A percentile compares a stretch with the other conserved stretches of the same genome.
Conservation (phyloP, 257 asterid genomes). For the Knoxia roxburghii region DNA sequence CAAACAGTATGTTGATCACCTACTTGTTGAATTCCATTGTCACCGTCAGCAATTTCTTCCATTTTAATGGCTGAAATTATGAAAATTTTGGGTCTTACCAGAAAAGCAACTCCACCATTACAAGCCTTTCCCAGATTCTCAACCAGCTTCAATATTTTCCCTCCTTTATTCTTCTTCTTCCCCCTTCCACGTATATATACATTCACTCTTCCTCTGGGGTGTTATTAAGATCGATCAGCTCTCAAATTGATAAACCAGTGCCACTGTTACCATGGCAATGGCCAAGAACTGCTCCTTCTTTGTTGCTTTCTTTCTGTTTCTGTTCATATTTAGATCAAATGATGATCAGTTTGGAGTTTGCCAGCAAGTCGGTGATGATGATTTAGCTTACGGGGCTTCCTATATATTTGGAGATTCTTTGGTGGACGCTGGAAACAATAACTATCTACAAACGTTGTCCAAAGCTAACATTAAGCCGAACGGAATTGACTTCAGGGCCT, state of each 20-base stretch:
- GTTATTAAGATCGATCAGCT: background rate
- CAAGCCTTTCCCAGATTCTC: constrained; percentile 38
- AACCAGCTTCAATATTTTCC: background rate
- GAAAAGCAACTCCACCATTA: constrained; percentile 26
- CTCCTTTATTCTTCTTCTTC: background rate
- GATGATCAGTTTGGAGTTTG: constrained; percentile 19
- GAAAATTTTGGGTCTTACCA: constrained; percentile 42
- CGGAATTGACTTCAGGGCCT: constrained; percentile 77
- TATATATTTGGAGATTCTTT: constrained; percentile 80
- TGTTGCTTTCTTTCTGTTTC: constrained; percentile 23
- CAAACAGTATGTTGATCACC: constrained; percentile 44
- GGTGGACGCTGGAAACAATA: constrained; percentile 95
- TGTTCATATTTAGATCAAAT: constrained; percentile 16
- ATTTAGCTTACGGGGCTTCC: constrained; percentile 54
- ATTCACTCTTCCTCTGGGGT: background rate
- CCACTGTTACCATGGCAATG: constrained; percentile 27
- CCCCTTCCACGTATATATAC: constrained; percentile 18
- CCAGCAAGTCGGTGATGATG: constrained; percentile 27
- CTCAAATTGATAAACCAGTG: background rate
- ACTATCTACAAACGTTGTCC: constrained; percentile 66
- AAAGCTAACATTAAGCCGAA: constrained; percentile 67
- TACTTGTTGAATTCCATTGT: constrained; percentile 32
- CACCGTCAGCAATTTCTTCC: constrained; percentile 9
- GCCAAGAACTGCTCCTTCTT: constrained; percentile 13
- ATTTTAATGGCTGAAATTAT: background rate